Evolutionary conservation across 1,284 basidiomycete species (phyloP).

Genomic region (Psilocybe mexicana): DNA sequence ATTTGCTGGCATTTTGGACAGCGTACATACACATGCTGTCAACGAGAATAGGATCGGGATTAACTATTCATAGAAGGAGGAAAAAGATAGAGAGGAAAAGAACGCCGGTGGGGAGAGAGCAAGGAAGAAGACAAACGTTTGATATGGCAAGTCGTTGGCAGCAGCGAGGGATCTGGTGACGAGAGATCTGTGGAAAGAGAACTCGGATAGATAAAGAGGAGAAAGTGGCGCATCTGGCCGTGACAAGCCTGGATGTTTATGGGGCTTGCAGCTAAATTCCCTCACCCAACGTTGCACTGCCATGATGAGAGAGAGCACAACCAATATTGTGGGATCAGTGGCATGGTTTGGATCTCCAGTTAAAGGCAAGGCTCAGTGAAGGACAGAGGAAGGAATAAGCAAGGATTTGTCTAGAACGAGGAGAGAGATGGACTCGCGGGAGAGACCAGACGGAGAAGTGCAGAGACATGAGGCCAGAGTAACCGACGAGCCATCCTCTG

Average conservation of each 20-base stretch:
- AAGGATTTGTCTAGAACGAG: too few relatives aligned
- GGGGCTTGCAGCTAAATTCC: slow-evolving; percentile 18
- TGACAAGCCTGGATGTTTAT: slow-evolving; percentile 14
- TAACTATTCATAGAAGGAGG: not conserved
- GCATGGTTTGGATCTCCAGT: not conserved
- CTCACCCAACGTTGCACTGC: slow-evolving; percentile 21
- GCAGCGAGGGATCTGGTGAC: not conserved
- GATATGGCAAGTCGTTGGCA: not conserved
- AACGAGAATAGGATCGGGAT: not conserved
- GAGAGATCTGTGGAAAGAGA: not conserved
- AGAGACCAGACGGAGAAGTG: slow-evolving; percentile 3
- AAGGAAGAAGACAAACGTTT: not conserved
- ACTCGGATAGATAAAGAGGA: not conserved
- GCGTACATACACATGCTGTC: not conserved
- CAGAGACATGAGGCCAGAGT: slow-evolving; percentile 26
- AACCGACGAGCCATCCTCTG: slow-evolving; percentile 30
- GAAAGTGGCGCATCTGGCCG: slow-evolving; percentile 8
- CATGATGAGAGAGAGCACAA: not conserved
- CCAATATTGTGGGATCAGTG: not conserved
- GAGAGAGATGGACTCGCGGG: slow-evolving; percentile 7
- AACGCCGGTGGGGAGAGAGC: not conserved
- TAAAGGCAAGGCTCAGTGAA: not conserved
- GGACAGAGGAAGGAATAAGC: not conserved
- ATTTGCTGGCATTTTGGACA: not conserved
- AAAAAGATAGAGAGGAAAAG: not conserved